Percentiles rank a stretch among this genome's conserved stretches.
Evolutionary conservation across 208 protist genomes (phyloP).

Genomic region (Crithidia sp.): DNA sequence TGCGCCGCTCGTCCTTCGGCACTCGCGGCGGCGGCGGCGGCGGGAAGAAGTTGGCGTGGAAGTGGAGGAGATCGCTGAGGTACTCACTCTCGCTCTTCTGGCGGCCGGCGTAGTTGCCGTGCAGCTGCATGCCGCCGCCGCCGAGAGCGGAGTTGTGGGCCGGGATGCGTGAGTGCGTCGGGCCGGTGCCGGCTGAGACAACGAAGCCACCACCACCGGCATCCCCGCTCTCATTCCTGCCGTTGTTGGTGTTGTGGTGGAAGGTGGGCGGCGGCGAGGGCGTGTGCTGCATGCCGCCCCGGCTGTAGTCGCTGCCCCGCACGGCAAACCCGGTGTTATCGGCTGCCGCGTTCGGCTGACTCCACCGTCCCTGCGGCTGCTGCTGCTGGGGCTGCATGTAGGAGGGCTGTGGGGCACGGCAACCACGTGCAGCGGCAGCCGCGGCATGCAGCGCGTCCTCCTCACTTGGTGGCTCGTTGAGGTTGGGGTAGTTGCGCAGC

Average conservation of each 20-base stretch:
- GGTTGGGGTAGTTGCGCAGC: conserved; percentile 63
- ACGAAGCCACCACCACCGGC: conserved; percentile 5
- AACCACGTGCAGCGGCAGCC: background rate
- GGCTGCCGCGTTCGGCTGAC: background rate
- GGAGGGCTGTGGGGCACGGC: background rate
- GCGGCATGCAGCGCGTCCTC: conserved; percentile 4
- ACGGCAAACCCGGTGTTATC: conserved; percentile 12
- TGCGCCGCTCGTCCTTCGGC: conserved; percentile 45
- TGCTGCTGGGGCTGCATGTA: conserved; percentile 7
- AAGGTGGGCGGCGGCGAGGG: background rate
- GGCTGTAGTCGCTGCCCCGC: background rate
- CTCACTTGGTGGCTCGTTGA: conserved; percentile 39
- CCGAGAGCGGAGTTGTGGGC: background rate
- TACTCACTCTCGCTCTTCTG: conserved; percentile 68
- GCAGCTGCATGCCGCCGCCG: background rate
- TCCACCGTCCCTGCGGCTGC: conserved; percentile 6
- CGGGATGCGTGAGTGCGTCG: background rate
- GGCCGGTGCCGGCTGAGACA: conserved; percentile 11
- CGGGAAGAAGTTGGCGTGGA: conserved; percentile 84
- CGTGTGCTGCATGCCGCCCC: background rate
- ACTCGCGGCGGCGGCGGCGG: conserved; percentile 73
- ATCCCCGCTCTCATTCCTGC: background rate
- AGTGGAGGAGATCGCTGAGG: conserved; percentile 78
- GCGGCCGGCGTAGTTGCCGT: background rate
- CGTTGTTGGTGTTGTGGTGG: conserved; percentile 1